phyloP scores from a whole-genome alignment of 495 filamentous ascomycete species.

The Penicillium fimorum region DNA sequence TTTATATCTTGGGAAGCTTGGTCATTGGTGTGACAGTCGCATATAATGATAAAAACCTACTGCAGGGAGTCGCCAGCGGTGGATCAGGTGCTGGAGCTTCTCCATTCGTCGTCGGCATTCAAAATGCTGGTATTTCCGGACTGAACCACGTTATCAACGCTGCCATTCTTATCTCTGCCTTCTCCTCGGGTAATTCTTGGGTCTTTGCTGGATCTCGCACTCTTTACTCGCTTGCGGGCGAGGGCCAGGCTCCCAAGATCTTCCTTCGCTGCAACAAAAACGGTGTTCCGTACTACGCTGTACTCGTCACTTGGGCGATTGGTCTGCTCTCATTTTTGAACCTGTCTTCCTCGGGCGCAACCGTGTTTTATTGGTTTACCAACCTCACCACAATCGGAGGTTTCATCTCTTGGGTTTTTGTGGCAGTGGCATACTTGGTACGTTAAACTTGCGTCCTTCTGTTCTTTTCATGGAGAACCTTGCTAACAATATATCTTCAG shows the following conservation, averaged over 20 bases:
- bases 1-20: slow-evolving; percentile 61
- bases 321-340: slow-evolving; percentile 53
- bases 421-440: slow-evolving; percentile 35
- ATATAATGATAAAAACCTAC: slow-evolving; percentile 52
- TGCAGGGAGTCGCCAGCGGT: slow-evolving; percentile 45
- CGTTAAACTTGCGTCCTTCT: background rate
- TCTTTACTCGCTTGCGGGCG: slow-evolving; percentile 69
- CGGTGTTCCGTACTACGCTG: slow-evolving; percentile 51
- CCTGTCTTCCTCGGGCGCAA: slow-evolving; percentile 35
- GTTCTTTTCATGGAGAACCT: background rate
- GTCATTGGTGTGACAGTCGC: slow-evolving; percentile 55
- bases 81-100: slow-evolving; percentile 48
- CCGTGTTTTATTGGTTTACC: slow-evolving; percentile 57
- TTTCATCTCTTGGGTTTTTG: slow-evolving; percentile 56
- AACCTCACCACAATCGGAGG: slow-evolving; percentile 62
- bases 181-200: slow-evolving; percentile 72
- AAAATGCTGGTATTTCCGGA: slow-evolving; percentile 59
- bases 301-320: slow-evolving; percentile 46
- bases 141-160: slow-evolving; percentile 76
- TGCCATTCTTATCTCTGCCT: slow-evolving; percentile 64
- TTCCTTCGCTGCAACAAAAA: slow-evolving; percentile 38
- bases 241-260: slow-evolving; percentile 63
- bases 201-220: slow-evolving; percentile 72
- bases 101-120: slow-evolving; percentile 58
- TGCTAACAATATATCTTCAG: slow-evolving; percentile 11